Evolutionary conservation across 2,329 filamentous ascomycete species (phyloP).

Genomic region (Decorospora gaudefroyi): DNA sequence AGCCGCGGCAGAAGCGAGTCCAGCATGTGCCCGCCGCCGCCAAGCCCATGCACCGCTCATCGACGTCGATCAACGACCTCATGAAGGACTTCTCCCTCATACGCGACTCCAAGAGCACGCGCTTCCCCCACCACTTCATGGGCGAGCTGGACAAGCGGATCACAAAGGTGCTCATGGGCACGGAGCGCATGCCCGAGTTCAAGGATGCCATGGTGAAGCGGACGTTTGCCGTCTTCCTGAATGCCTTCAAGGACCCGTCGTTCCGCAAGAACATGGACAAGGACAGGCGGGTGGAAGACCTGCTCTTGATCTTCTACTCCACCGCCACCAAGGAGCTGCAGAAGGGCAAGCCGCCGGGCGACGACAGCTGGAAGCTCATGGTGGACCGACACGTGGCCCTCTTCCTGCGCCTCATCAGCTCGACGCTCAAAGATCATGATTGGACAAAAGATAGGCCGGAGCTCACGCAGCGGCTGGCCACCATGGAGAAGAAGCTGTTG

Average conservation of each 20-base stretch:
- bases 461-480: constrained; percentile 74
- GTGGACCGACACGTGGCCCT: constrained; percentile 93
- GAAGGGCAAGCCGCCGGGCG: constrained; percentile 73
- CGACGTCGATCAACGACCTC: constrained; percentile 75
- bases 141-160: constrained; percentile 75
- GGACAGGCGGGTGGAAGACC: constrained; percentile 87
- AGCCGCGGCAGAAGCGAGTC: constrained; percentile 85
- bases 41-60: constrained; percentile 67
- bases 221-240: constrained; percentile 93
- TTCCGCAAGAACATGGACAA: constrained; percentile 94
- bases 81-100: constrained; percentile 82
- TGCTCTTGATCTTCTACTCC: constrained; percentile 95
- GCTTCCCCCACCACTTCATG: constrained; percentile 73
- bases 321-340: constrained; percentile 89
- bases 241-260: constrained; percentile 83
- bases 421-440: constrained; percentile 79
- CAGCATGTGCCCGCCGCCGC: constrained; percentile 73
- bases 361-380: constrained; percentile 88
- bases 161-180: constrained; percentile 77
- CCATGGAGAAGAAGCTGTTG: constrained; percentile 89
- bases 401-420: constrained; percentile 84
- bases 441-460: constrained; percentile 85
- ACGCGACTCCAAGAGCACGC: constrained; percentile 69
- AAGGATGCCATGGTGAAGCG: constrained; percentile 89
- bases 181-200: constrained; percentile 83